Evolutionary conservation across 2,329 filamentous ascomycete genomes (phyloP).

Genomic region (Fusarium penzigii): DNA sequence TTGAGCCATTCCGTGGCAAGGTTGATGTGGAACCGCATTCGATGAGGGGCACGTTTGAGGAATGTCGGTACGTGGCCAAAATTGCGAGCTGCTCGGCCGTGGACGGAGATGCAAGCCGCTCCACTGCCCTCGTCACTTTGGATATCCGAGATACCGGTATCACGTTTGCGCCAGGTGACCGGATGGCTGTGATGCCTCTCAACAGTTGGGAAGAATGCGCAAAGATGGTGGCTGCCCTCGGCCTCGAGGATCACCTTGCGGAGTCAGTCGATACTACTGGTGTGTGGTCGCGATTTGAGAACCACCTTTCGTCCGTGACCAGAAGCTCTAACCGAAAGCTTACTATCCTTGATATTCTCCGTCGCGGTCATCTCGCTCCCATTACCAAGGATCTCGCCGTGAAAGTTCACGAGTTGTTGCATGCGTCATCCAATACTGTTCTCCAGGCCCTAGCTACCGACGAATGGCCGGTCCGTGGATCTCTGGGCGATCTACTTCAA

Average conservation of each 20-base stretch:
- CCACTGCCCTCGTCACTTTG: conserved; percentile 50
- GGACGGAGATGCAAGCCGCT: conserved; percentile 46
- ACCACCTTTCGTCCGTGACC: conserved; percentile 45
- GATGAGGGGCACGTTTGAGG: conserved; percentile 56
- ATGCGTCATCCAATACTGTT: conserved; percentile 51
- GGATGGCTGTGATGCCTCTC: conserved; percentile 55
- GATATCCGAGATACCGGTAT: conserved; percentile 55
- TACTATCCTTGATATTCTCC: conserved; percentile 50
- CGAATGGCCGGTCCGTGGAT: conserved; percentile 53
- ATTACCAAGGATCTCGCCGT: conserved; percentile 53
- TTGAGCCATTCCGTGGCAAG: conserved; percentile 42
- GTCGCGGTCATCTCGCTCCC: conserved; percentile 52
- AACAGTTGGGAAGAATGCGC: conserved; percentile 57
- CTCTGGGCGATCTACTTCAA: conserved; percentile 52
- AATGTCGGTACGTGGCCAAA: conserved; percentile 51
- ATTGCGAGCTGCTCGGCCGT: conserved; percentile 48
- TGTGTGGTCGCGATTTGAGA: conserved; percentile 49
- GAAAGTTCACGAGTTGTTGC: conserved; percentile 48
- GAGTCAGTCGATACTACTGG: conserved; percentile 38
- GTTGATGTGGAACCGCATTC: conserved; percentile 51
- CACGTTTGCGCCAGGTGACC: conserved; percentile 54
- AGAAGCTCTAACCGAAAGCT: conserved; percentile 32
- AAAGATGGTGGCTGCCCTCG: conserved; percentile 53
- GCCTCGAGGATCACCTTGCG: conserved; percentile 49
- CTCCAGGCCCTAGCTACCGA: conserved; percentile 50